Conservation (phyloP, 805 yeast species). For the Ogataea degrootiae region DNA sequence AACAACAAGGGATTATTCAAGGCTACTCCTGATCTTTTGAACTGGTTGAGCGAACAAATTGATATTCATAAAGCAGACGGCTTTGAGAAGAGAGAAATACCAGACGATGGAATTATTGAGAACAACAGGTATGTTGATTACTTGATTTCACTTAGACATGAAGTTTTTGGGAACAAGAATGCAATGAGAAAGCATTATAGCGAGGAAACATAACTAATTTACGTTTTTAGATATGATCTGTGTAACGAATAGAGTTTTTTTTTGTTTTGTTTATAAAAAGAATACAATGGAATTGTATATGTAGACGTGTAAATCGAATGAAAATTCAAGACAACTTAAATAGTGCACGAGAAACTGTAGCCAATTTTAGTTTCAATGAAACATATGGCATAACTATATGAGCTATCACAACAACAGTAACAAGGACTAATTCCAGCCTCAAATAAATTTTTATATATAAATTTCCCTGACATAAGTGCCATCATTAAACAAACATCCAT, state of each 20-base stretch:
- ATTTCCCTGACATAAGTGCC: slow-evolving; percentile 55
- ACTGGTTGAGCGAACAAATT: slow-evolving; percentile 57
- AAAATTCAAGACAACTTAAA: not conserved
- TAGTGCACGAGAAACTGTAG: slow-evolving; percentile 14
- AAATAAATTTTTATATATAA: slow-evolving; percentile 40
- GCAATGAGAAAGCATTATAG: slow-evolving; percentile 58
- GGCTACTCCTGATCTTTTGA: slow-evolving; percentile 41
- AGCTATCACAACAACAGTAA: slow-evolving; percentile 36
- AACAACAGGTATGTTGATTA: slow-evolving; percentile 22
- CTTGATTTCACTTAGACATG: slow-evolving; percentile 42
- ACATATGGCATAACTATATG: slow-evolving; percentile 37
- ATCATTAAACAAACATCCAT: slow-evolving; percentile 42
- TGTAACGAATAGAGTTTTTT: not conserved
- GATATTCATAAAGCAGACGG: slow-evolving; percentile 14
- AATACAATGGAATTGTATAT: not conserved
- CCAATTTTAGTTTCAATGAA: slow-evolving; percentile 20
- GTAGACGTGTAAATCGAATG: too few species aligned
- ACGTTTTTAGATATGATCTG: not conserved
- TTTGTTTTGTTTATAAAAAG: too few species aligned
- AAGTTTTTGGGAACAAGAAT: slow-evolving; percentile 72
- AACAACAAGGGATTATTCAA: slow-evolving; percentile 29
- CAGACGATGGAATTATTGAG: slow-evolving; percentile 15
- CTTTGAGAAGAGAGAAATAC: slow-evolving; percentile 20
- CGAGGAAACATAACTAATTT: slow-evolving; percentile 40
- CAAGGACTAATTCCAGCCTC: slow-evolving; percentile 34